phyloP scores from a whole-genome alignment of 1,284 basidiomycete species.

The Mrakiaceae sp. region DNA sequence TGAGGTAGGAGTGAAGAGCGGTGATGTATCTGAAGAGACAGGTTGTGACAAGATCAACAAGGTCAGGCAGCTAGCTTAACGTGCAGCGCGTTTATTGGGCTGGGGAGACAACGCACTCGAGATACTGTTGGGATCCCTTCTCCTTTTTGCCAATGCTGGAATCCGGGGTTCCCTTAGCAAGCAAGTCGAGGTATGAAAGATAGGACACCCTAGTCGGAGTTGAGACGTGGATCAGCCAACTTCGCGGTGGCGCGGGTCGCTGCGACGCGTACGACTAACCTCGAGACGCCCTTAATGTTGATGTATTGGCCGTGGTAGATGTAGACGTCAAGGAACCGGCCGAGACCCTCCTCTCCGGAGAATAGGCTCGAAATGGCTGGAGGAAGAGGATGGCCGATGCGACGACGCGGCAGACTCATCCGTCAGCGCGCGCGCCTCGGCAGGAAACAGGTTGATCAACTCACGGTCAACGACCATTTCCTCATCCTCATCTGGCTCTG shows the following conservation, averaged over 20 bases:
- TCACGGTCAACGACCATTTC: slow-evolving; percentile 48
- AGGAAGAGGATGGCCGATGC: neutral
- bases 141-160: slow-evolving; percentile 61
- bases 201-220: slow-evolving; percentile 49
- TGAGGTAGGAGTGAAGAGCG: slow-evolving; percentile 68
- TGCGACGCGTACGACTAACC: slow-evolving; percentile 34
- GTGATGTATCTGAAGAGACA: slow-evolving; percentile 55
- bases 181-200: slow-evolving; percentile 79
- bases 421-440: slow-evolving; percentile 18
- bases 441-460: slow-evolving; percentile 15
- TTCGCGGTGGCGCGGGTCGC: neutral
- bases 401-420: neutral
- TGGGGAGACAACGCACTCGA: slow-evolving; percentile 45
- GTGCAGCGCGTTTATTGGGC: neutral
- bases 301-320: slow-evolving; percentile 75
- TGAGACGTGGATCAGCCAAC: neutral
- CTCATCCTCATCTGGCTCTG: slow-evolving; percentile 55
- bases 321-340: slow-evolving; percentile 89
- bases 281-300: slow-evolving; percentile 74
- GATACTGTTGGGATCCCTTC: slow-evolving; percentile 62
- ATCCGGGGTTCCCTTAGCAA: slow-evolving; percentile 40
- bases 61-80: neutral
- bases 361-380: slow-evolving; percentile 77
- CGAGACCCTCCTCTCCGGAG: slow-evolving; percentile 90
- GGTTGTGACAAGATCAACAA: neutral